A percentile compares a stretch with the other conserved stretches of the same genome.
These are phyloP conservation scores for Lactarius psammicola DNA, from an alignment of 768 basidiomycete species.

Conservation along the genomic window DNA sequence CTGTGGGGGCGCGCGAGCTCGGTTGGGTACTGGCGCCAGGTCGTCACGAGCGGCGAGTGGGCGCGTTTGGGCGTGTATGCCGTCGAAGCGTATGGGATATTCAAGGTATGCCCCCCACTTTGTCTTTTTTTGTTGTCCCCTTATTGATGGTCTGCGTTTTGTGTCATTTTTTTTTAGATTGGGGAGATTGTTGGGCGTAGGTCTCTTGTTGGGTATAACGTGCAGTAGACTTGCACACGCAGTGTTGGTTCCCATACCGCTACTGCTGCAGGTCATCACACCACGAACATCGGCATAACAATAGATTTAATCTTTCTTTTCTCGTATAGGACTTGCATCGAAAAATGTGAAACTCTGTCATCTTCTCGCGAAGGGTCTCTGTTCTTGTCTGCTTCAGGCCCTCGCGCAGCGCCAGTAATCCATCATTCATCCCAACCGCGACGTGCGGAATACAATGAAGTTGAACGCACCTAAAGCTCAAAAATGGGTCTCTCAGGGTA, in stretches of 20 bases:
- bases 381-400: neutral
- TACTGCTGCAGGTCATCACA: neutral
- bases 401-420: too few relatives aligned
- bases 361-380: neutral
- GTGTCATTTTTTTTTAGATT: conserved; percentile 46
- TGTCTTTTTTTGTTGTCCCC: neutral
- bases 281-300: neutral
- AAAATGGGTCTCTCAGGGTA: too few relatives aligned
- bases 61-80: conserved; percentile 69
- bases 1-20: conserved; percentile 62
- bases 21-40: conserved; percentile 58
- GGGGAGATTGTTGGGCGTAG: conserved; percentile 86
- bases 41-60: conserved; percentile 62
- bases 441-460: too few relatives aligned
- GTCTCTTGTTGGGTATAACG: conserved; percentile 74
- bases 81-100: conserved; percentile 86
- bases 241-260: too few relatives aligned
- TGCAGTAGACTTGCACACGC: conserved; percentile 34
- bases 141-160: neutral
- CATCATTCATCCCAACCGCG: too few relatives aligned
- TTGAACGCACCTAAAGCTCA: too few relatives aligned
- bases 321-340: neutral
- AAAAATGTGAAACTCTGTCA: neutral
- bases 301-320: neutral
- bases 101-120: conserved; percentile 56